phyloP scores from a whole-genome alignment of 2,329 filamentous ascomycete genomes.

The Scedosporium minutisporum region DNA sequence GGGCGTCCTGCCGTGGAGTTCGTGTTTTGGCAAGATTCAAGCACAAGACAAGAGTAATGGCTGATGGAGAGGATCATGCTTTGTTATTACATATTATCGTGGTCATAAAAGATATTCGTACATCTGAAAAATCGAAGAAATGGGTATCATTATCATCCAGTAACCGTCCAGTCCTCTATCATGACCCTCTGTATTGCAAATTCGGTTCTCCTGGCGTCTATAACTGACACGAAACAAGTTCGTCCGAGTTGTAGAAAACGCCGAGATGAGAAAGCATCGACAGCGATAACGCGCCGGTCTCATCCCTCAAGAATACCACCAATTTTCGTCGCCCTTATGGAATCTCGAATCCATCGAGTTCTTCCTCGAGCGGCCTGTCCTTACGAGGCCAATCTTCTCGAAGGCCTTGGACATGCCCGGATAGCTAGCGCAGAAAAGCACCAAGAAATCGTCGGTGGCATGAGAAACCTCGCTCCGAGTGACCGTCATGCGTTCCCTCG shows the following conservation, averaged over 20 bases:
- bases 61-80: no score
- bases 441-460: conserved; percentile 4
- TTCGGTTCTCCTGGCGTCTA: no score
- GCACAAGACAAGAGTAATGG: no score
- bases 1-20: no score
- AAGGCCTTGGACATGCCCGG: conserved; percentile 1
- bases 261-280: no score
- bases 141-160: no score
- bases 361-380: conserved; percentile 3
- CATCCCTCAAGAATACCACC: background rate
- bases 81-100: background rate
- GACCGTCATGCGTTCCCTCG: background rate
- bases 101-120: conserved; percentile 5
- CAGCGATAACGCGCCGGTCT: background rate
- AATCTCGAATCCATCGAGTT: conserved; percentile 1
- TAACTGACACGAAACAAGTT: no score
- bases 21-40: no score
- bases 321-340: background rate
- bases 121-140: no score
- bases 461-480: background rate
- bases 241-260: no score
- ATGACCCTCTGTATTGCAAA: conserved; percentile 7
- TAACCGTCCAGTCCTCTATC: background rate
- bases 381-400: conserved; percentile 4
- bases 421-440: conserved; percentile 4